Percentiles rank a stretch among this genome's conserved stretches.
Evolutionary conservation across 768 basidiomycete species (phyloP).

Genomic region (Boletus rubroflammeus): DNA sequence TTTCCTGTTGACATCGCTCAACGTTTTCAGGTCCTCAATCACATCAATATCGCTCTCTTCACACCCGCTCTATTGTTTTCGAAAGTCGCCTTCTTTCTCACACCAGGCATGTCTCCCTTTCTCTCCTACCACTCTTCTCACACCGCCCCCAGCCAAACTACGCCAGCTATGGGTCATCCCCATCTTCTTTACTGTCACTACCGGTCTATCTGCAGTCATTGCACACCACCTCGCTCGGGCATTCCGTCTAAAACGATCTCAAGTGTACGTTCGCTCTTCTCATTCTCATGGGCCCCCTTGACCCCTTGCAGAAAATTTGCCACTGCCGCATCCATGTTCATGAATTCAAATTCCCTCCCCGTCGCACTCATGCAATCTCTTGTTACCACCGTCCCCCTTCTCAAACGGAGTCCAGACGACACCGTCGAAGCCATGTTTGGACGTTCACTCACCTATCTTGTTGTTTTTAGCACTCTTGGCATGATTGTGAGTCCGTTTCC

Average conservation of each 20-base stretch:
- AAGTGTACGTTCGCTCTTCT: constrained; percentile 51
- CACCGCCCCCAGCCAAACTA: constrained; percentile 54
- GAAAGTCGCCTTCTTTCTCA: constrained; percentile 90
- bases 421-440: constrained; percentile 87
- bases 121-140: neutral
- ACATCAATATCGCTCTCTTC: constrained; percentile 85
- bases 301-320: constrained; percentile 57
- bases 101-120: constrained; percentile 53
- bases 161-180: constrained; percentile 83
- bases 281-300: neutral
- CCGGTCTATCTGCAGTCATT: constrained; percentile 62
- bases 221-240: constrained; percentile 60
- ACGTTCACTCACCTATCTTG: constrained; percentile 83
- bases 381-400: constrained; percentile 73
- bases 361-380: constrained; percentile 93
- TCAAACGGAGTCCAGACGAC: constrained; percentile 81
- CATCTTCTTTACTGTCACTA: constrained; percentile 79
- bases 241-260: constrained; percentile 67
- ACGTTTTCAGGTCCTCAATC: constrained; percentile 60
- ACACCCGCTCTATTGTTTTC: constrained; percentile 86
- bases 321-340: constrained; percentile 81
- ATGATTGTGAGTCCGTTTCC: constrained; percentile 69
- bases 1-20: neutral
- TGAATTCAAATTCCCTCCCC: constrained; percentile 94
- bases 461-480: constrained; percentile 90